Conservation (phyloP, 768 basidiomycete species). For the Russula lepida region DNA sequence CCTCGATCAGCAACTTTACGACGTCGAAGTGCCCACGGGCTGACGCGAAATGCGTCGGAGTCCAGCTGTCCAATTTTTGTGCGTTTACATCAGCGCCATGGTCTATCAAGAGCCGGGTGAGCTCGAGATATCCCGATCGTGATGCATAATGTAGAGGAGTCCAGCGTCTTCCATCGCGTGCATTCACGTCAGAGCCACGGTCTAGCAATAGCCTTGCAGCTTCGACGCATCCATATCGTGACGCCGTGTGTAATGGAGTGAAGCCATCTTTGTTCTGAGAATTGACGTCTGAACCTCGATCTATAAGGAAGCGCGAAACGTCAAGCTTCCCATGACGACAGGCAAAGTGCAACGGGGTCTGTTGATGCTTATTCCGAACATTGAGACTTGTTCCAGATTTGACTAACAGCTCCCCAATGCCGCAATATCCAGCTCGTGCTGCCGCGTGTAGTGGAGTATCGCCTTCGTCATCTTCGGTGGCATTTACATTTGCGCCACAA, state of each 20-base stretch:
- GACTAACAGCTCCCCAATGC: neutral
- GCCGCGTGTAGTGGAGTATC: neutral
- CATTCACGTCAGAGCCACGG: neutral
- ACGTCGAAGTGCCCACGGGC: neutral
- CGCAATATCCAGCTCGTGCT: neutral
- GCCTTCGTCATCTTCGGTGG: neutral
- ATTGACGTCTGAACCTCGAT: neutral
- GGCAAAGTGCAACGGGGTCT: neutral
- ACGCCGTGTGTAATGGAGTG: neutral
- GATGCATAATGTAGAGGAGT: neutral
- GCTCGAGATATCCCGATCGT: neutral
- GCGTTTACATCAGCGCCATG: neutral
- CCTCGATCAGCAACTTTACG: neutral
- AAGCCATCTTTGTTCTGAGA: neutral
- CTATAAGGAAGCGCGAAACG: neutral
- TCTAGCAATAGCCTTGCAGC: neutral
- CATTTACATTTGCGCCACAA: neutral
- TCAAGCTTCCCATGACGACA: neutral
- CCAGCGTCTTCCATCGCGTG: no score
- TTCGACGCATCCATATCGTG: neutral
- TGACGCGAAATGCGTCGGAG: neutral
- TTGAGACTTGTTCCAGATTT: neutral
- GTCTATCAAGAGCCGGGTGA: neutral
- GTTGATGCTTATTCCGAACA: neutral
- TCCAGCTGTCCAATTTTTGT: neutral